Conservation (phyloP, 371 early-diverging fungal species). For the Batkoa obscura region DNA sequence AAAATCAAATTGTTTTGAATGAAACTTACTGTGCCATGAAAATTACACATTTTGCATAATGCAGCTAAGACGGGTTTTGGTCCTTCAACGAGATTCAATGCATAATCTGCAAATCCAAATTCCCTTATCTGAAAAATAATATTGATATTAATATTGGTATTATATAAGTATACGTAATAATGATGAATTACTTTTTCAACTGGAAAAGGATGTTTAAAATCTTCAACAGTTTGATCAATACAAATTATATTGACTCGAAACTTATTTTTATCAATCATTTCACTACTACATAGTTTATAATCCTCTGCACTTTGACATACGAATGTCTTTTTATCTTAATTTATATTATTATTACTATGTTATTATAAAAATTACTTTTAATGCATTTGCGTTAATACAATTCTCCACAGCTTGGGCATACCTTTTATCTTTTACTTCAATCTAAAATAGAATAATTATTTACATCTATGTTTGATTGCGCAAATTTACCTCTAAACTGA, state of each 20-base stretch:
- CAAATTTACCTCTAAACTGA: conserved; percentile 24
- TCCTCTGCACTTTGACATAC: conserved; percentile 57
- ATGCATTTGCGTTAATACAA: not conserved
- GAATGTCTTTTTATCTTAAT: no score
- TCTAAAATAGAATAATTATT: no score
- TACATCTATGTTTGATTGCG: no score
- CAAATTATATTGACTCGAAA: conserved; percentile 40
- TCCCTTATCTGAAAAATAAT: conserved; percentile 9
- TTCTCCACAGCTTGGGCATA: conserved; percentile 45
- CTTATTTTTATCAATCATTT: conserved; percentile 30
- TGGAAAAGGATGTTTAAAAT: conserved; percentile 22
- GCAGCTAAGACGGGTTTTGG: conserved; percentile 40
- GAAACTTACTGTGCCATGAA: conserved; percentile 34
- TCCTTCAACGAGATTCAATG: conserved; percentile 53
- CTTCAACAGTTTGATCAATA: no score
- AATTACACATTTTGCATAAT: conserved; percentile 29
- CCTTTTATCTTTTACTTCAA: conserved; percentile 29
- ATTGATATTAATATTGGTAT: not conserved
- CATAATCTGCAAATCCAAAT: conserved; percentile 51
- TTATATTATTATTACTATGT: no score
- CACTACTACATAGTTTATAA: conserved; percentile 38
- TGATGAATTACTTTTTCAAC: conserved; percentile 18
- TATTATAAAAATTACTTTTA: no score
- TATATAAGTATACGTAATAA: no score
- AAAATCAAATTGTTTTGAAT: no score